A percentile compares a stretch with the other conserved stretches of the same genome.
Conservation (phyloP, 352 stramenopile species). For the Elongisporangium prolatum region DNA sequence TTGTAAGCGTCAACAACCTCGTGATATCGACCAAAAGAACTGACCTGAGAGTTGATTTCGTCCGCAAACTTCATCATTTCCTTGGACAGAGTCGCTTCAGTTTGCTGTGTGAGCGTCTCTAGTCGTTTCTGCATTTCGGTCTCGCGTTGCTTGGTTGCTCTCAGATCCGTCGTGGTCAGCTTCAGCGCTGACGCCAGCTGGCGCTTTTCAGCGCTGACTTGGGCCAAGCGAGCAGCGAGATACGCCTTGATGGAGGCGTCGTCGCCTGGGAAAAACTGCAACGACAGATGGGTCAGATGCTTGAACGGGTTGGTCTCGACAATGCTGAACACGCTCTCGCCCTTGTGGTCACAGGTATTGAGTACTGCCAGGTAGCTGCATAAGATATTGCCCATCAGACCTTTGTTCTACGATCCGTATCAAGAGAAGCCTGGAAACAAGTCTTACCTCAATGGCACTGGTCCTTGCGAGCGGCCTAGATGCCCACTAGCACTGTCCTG, state of each 20-base stretch:
- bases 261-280: conserved; percentile 83
- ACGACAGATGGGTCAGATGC: conserved; percentile 90
- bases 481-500: conserved; percentile 11
- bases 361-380: conserved; percentile 78
- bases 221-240: conserved; percentile 83
- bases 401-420: not conserved
- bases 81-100: conserved; percentile 47
- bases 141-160: conserved; percentile 35
- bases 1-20: not conserved
- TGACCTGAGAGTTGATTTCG: conserved; percentile 48
- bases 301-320: conserved; percentile 95
- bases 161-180: conserved; percentile 38
- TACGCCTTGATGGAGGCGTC: conserved; percentile 90
- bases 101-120: conserved; percentile 42
- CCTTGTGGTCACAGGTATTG: conserved; percentile 59
- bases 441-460: conserved; percentile 53
- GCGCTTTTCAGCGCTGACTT: conserved; percentile 59
- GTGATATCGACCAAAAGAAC: not conserved
- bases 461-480: conserved; percentile 56
- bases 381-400: not conserved
- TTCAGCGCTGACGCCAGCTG: conserved; percentile 32
- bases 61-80: conserved; percentile 71
- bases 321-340: conserved; percentile 86
- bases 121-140: conserved; percentile 44
- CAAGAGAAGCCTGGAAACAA: conserved; percentile 1